Evolutionary conservation across 1,139 yeast genomes (phyloP).

Genomic region (Debaryomycetaceae sp.): DNA sequence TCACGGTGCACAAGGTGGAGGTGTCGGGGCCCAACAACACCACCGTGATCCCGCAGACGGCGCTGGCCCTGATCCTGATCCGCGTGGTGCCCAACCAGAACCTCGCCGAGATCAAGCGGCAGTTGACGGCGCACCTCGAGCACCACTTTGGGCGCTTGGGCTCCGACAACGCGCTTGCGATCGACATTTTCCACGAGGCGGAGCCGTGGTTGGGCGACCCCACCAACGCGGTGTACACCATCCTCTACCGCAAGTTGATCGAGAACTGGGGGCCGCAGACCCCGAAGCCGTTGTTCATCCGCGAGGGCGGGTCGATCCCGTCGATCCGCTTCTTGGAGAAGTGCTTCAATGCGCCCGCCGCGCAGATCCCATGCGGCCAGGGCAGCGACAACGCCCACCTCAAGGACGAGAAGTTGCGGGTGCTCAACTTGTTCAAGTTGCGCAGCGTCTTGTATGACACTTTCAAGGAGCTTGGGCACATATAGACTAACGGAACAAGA

Average conservation of each 20-base stretch:
- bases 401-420: constrained; percentile 77
- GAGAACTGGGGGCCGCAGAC: constrained; percentile 59
- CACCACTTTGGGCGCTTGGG: constrained; percentile 30
- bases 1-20: constrained; percentile 80
- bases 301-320: constrained; percentile 98
- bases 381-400: constrained; percentile 92
- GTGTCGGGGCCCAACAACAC: constrained; percentile 90
- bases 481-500: constrained; percentile 15
- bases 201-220: constrained; percentile 97
- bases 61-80: constrained; percentile 71
- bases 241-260: constrained; percentile 55
- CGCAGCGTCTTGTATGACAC: constrained; percentile 60
- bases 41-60: constrained; percentile 84
- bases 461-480: constrained; percentile 34
- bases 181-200: constrained; percentile 73
- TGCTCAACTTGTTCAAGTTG: constrained; percentile 71
- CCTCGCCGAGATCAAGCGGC: constrained; percentile 49
- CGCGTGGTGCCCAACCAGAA: constrained; percentile 90
- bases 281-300: constrained; percentile 69
- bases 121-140: constrained; percentile 44
- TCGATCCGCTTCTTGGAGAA: constrained; percentile 82
- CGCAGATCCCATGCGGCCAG: constrained; percentile 96
- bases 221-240: constrained; percentile 62
- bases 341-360: constrained; percentile 80
- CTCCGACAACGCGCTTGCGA: constrained; percentile 56